Base-by-base conservation (phyloP, 257 asterid genomes). In the Ocimum tenuiflorum region DNA sequence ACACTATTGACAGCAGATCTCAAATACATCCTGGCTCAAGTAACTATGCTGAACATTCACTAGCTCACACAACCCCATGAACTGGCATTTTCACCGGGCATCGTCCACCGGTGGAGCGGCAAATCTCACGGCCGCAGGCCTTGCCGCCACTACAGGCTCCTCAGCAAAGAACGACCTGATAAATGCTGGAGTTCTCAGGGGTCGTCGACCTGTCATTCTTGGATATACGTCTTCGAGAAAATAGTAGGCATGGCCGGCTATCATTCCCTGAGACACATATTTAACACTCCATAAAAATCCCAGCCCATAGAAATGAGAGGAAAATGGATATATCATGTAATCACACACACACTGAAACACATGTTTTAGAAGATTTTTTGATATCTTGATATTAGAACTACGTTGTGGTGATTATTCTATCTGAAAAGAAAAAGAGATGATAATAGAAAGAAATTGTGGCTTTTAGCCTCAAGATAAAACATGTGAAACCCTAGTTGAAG, bases 241-340 rank as follows among this genome's bases (percentile, higher is more conserved):
- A 73, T 88, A 90, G 88, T 92, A 90, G 45, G 97, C 99, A 77
- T 92, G 97, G 3, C 96, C 96, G 36, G 97, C 96, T 59, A 94
- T 83, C 99, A 89, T 86, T 42, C 99, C 97, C 96, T 90, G 88
- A 71, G 65, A 53, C 63, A 79, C 59, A 67, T 18, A 61, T 18
- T 7, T 47, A 76, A 3, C 7, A 36, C 27, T 19, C 29, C 3
- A 55, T 70, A 15, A 70, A 63, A 4, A 38, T 8, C 8, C 22
- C 4, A 24, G 36, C 8, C 31, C 15, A 67, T 33, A 43, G 48
- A 55, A 17, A 15, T 33, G 36, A 3, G 3, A 14, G 33, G 47
- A 12, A 33, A 12, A 41, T 11, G 48, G 8, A 23, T 4, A 46
- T n/a, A n/a, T n/a, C n/a, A n/a, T n/a, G n/a, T n/a, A n/a, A n/a